These are phyloP conservation scores for Boletales sp. DNA, from an alignment of 768 basidiomycete species.

Conservation along the genomic window DNA sequence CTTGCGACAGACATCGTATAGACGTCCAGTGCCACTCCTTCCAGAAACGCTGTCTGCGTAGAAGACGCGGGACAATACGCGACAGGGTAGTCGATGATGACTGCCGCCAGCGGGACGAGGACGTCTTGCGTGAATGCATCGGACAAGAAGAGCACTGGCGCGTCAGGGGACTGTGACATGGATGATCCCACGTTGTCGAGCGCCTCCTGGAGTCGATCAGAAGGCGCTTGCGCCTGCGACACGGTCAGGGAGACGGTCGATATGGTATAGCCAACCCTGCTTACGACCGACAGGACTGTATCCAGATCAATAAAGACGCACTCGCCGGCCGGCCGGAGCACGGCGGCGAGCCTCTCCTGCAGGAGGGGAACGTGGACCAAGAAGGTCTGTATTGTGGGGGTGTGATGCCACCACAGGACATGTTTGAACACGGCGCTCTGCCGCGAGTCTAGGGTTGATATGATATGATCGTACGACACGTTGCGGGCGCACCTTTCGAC, in stretches of 20 bases:
- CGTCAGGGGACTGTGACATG: slow-evolving; percentile 7
- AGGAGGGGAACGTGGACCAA: slow-evolving; percentile 41
- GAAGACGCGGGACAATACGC: slow-evolving; percentile 47
- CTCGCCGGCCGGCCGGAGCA: background rate
- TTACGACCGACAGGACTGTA: slow-evolving; percentile 17
- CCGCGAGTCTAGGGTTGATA: background rate
- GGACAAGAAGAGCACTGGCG: slow-evolving; percentile 29
- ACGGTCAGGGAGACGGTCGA: slow-evolving; percentile 1
- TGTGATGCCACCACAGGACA: slow-evolving; percentile 46
- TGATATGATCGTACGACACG: slow-evolving; percentile 3
- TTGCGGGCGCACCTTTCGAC: slow-evolving; percentile 30
- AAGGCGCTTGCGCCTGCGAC: slow-evolving; percentile 11
- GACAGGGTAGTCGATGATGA: slow-evolving; percentile 61
- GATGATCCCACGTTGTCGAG: slow-evolving; percentile 6
- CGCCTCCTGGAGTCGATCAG: slow-evolving; percentile 9
- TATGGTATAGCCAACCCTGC: background rate
- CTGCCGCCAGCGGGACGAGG: slow-evolving; percentile 52
- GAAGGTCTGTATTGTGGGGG: slow-evolving; percentile 49
- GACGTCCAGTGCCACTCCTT: slow-evolving; percentile 44
- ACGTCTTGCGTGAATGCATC: slow-evolving; percentile 20
- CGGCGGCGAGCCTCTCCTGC: slow-evolving; percentile 2
- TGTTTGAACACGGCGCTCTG: slow-evolving; percentile 33
- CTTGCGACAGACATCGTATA: slow-evolving; percentile 35
- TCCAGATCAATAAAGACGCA: slow-evolving; percentile 21
- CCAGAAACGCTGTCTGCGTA: slow-evolving; percentile 38